Base-by-base conservation (phyloP, 306 rosid species). In the Spatholobus suberectus region DNA sequence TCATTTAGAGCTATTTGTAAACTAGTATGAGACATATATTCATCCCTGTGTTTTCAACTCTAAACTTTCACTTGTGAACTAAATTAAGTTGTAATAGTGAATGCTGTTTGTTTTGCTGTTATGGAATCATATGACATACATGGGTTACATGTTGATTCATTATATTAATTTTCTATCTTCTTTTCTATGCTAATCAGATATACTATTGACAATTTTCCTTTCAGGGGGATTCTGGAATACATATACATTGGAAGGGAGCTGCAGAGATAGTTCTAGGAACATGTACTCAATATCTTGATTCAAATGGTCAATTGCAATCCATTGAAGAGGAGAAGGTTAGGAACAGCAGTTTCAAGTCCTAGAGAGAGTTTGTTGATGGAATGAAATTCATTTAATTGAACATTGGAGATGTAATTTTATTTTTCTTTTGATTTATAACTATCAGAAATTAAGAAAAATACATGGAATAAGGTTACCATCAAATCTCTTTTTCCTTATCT, bases 231-330 rank as follows among this genome's bases (percentile, higher is more conserved):
- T 88, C 94, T 73, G 74, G 76, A 87, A 94, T 91, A 75, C 92
- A 91, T 82, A 87, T 96, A 81, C 97, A 96, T 73, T 96, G 99
- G 99, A 96, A 96, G 84, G 99, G 99, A 78, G 99, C 99, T 44
- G 99, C 98, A 14, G 99, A 96, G 89, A 91, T 96, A 62, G 91
- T 96, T 66, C 75, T 96, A 55, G 86, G 88, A 71, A 65, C 97
- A 8, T 96, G 99, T 69, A 83, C 89, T 5, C 86, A 78, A 61
- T 96, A 90, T 88, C 84, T 94, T 77, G 96, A 92, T 69, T 90
- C 92, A 88, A 82, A 88, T 84, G 93, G 93, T 84, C 87, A 86
- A 47, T 57, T 79, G 74, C 88, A 88, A 59, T 83, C 92, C 70
- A 86, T 93, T 44, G 89, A 84, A 52, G 83, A 82, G 77, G 89